Base-by-base conservation (phyloP, 768 basidiomycete species). In the Dioszegia crocea region DNA sequence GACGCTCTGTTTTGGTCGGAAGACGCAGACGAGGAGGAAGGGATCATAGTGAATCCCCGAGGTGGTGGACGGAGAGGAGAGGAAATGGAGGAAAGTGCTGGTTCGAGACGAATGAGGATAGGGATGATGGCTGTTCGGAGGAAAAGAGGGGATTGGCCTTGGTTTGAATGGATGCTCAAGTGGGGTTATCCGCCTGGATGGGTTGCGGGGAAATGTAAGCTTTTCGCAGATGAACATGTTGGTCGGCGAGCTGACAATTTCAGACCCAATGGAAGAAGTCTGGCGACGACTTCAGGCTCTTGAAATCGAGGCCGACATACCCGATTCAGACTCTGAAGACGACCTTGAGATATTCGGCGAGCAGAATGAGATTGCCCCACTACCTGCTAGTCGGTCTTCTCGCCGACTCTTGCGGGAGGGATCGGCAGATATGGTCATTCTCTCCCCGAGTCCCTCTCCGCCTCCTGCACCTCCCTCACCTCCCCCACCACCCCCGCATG, bases 161-260 rank as follows among this genome's bases (percentile, higher is more conserved):
- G 68, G 71, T 60, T 66, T 30, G 36, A 48, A 24, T 41, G 43
- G 30, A 70, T 73, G 56, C 30, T 64, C 39, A 60, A 46, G 19
- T 73, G 71, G 71, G 71, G 71, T 19, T 73, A 70, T 61, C 69
- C 71, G 6, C 65, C 65, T 6, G 71, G 71, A 3, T 73, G 65
- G 64, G 57, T 68, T 6, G 55, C 66, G 4, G 57, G 41, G 2
- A 63, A 58, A 51, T 63, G 70, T 72, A 27, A 57, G 70, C 40
- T 21, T n/a, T n/a, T n/a, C n/a, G n/a, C n/a, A n/a, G n/a, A n/a
- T n/a, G n/a, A n/a, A n/a, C n/a, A n/a, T n/a, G n/a, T n/a, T n/a
- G n/a, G n/a, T n/a, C n/a, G n/a, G n/a, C n/a, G n/a, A n/a, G 23
- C 26, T 21, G 27, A 29, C 40, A 10, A 6, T n/a, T 1, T 16